Conservation (phyloP, 108 stramenopile genomes). For the Cyclostephanos tholiformis region DNA sequence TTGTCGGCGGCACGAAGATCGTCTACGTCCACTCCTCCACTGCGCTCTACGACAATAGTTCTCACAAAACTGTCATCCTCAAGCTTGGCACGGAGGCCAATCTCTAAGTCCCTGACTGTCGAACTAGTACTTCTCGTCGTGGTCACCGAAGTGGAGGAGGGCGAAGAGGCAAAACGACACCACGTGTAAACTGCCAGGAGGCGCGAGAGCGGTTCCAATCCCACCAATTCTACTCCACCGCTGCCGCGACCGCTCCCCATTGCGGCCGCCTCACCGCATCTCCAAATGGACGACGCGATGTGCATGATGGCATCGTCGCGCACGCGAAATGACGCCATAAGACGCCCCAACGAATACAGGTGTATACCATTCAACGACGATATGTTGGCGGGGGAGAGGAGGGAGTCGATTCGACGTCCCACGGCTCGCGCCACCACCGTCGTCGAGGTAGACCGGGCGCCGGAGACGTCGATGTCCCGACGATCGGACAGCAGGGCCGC, state of each 20-base stretch:
- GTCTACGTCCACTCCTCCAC: not conserved
- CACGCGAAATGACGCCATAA: slow-evolving; percentile 17
- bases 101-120: slow-evolving; percentile 9
- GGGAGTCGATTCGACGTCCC: slow-evolving; percentile 24
- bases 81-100: slow-evolving; percentile 9
- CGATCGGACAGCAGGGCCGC: slow-evolving; percentile 27
- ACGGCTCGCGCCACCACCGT: slow-evolving; percentile 12
- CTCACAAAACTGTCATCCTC: slow-evolving; percentile 10
- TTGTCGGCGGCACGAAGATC: not conserved
- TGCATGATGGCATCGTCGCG: slow-evolving; percentile 23
- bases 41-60: not conserved
- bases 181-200: slow-evolving; percentile 32
- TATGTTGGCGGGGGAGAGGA: slow-evolving; percentile 21
- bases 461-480: not conserved
- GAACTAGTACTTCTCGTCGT: not conserved
- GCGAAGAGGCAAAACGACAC: not conserved
- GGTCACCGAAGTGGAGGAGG: not conserved
- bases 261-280: slow-evolving; percentile 3
- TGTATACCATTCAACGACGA: slow-evolving; percentile 31
- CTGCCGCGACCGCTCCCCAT: slow-evolving; percentile 1
- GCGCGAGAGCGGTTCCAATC: slow-evolving; percentile 28
- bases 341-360: slow-evolving; percentile 22
- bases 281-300: slow-evolving; percentile 15
- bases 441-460: not conserved
- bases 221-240: slow-evolving; percentile 2